Base-by-base conservation (phyloP, 768 basidiomycete species). In the Tulasnella sp. region DNA sequence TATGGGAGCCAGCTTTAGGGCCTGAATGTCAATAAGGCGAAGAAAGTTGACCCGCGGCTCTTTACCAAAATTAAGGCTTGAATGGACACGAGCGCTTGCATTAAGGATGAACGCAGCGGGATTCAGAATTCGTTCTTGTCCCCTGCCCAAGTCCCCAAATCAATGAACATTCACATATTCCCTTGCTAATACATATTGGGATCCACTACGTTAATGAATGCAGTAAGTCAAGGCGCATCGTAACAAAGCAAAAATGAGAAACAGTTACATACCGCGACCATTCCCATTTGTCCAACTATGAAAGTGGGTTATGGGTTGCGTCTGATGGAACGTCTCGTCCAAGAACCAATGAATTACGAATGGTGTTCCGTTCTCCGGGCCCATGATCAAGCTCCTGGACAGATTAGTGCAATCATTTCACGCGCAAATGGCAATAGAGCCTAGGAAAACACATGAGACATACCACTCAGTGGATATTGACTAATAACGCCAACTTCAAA, bases 271-370 rank as follows among this genome's bases (percentile, higher is more conserved):
- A 82, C 85, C 86, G 76, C 92, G 77, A 29, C 92, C 92, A 67
- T 92, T 90, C 2, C 92, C 92, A 70, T 91, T 90, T 4, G 93
- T 96, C 88, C 91, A 94, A 62, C 89, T 92, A 50, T 84, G 77
- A 71, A 97, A 97, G 72, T 89, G 86, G 8, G 93, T 93, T 58
- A 82, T 75, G 0, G 93, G 93, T 13, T 93, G 91, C 62, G 75
- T 80, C 64, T 83, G 81, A 47, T 84, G 91, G 69, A 86, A 96
- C 69, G 85, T 84, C 56, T 82, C 88, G 66, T 88, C 88, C 10
- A 91, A 74, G 78, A 84, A 82, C 88, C 88, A 91, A 71, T 97
- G 94, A 59, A 96, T 95, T 23, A 96, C 84, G 71, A 95, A 94
- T 0, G 93, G 94, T 19, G 90, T 89, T 70, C 94, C 86, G 64